Base-by-base conservation (phyloP, 805 yeast genomes). In the Nakazawaea wickerhamii region DNA sequence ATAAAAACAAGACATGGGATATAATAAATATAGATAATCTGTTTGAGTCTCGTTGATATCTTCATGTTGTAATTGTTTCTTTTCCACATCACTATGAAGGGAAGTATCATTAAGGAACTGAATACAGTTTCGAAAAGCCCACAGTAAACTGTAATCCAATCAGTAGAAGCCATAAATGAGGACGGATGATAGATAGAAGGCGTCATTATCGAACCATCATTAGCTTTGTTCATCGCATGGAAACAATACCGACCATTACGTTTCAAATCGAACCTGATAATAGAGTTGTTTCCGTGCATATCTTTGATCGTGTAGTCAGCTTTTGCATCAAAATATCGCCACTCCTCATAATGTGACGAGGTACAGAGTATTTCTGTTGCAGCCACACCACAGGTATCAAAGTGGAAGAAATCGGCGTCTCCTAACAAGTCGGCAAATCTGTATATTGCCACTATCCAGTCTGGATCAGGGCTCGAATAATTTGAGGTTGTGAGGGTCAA, bases 11-110 rank as follows among this genome's bases (percentile, higher is more conserved):
- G 21, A n/a, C 20, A 31, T 17, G 35, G 35, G n/a, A 31, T 31
- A n/a, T 31, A 31, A 17, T 17, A 31, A 11, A 4, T 9, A 17
- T 5, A 31, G 11, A 31, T 19, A 4, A 31, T 8, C 21, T 31
- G 35, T 31, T 31, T 31, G 20, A 31, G 20, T 31, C 35, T 31
- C 5, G 21, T 17, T 31, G 35, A 31, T 11, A 31, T 31, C n/a
- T 17, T 31, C 35, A 31, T 10, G 18, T 15, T 31, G 2, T 8
- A 31, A 17, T 18, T 5, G 13, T 17, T 31, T 17, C 22, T 31
- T 4, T 31, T 31, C 35, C 35, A 31, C 4, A 4, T 31, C 22
- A 19, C 10, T 15, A 31, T 17, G 13, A 31, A 19, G 5, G 22
- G n/a, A 31, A 17, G 9, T 8, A 31, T 31, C 22, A 18, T 31